Conservation (phyloP, 495 filamentous ascomycete genomes). For the Neurospora sp. region DNA sequence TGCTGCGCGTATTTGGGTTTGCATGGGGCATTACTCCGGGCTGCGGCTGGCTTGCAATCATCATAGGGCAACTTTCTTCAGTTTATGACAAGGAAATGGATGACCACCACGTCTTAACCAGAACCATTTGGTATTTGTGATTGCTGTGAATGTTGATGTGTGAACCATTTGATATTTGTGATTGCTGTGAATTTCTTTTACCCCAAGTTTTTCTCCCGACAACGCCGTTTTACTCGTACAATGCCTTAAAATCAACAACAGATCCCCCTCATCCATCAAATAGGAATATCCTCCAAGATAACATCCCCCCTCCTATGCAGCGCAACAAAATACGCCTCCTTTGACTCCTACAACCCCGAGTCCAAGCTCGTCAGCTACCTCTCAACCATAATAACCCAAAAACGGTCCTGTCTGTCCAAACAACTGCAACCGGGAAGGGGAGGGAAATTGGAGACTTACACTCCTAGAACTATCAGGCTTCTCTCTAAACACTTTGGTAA, state of each 20-base stretch:
- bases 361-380: neutral
- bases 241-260: neutral
- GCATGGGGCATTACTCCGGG: neutral
- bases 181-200: neutral
- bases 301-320: slow-evolving; percentile 46
- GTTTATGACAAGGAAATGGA: neutral
- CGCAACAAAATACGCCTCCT: slow-evolving; percentile 79
- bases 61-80: neutral
- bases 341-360: slow-evolving; percentile 59
- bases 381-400: neutral
- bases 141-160: neutral
- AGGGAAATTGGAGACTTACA: slow-evolving; percentile 41
- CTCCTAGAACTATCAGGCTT: slow-evolving; percentile 85
- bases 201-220: neutral
- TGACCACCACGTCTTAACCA: neutral
- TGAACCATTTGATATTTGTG: neutral
- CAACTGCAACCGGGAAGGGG: neutral
- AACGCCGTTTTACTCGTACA: neutral
- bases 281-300: slow-evolving; percentile 14
- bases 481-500: slow-evolving; percentile 66
- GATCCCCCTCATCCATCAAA: neutral
- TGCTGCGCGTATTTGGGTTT: neutral
- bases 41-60: neutral
- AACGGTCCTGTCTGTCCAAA: neutral
- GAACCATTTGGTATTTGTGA: neutral